Evolutionary conservation across 2,329 filamentous ascomycete genomes (phyloP).

Genomic region (Talaromyces pinophilus): DNA sequence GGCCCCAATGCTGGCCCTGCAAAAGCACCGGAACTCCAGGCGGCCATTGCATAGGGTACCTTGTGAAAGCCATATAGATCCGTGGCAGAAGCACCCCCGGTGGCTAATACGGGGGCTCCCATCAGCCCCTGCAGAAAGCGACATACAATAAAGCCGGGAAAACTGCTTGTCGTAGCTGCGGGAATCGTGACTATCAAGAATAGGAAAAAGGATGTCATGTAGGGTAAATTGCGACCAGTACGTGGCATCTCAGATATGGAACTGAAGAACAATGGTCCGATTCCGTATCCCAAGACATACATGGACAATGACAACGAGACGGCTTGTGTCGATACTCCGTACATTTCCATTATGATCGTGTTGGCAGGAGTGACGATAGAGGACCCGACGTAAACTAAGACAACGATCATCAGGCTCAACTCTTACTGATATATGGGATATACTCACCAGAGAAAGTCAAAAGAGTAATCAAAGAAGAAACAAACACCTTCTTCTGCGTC

Average conservation of each 20-base stretch:
- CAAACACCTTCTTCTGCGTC: neutral
- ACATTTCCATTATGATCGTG: slow-evolving; percentile 29
- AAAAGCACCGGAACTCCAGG: slow-evolving; percentile 56
- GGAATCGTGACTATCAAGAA: slow-evolving; percentile 70
- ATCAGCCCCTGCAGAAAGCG: slow-evolving; percentile 60
- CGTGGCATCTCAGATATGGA: slow-evolving; percentile 67
- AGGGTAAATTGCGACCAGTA: slow-evolving; percentile 68
- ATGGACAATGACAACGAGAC: slow-evolving; percentile 37
- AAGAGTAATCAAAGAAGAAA: neutral
- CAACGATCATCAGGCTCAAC: too few relatives aligned
- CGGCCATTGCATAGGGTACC: slow-evolving; percentile 58
- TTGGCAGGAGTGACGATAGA: slow-evolving; percentile 33
- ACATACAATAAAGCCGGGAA: slow-evolving; percentile 63
- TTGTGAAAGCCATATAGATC: slow-evolving; percentile 35
- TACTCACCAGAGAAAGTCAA: neutral
- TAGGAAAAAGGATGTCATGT: slow-evolving; percentile 66
- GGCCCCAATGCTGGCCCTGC: slow-evolving; percentile 62
- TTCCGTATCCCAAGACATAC: slow-evolving; percentile 32
- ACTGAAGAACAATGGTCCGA: neutral
- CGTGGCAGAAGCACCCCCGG: neutral
- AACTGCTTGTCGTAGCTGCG: slow-evolving; percentile 63
- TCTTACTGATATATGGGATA: too few relatives aligned
- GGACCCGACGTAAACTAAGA: slow-evolving; percentile 36
- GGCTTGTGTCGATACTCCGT: slow-evolving; percentile 32
- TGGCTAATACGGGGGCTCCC: slow-evolving; percentile 64